Percentiles rank a stretch among this genome's conserved stretches.
Evolutionary conservation across 306 rosid species (phyloP).

Genomic region (Cucurbita argyrosperma): DNA sequence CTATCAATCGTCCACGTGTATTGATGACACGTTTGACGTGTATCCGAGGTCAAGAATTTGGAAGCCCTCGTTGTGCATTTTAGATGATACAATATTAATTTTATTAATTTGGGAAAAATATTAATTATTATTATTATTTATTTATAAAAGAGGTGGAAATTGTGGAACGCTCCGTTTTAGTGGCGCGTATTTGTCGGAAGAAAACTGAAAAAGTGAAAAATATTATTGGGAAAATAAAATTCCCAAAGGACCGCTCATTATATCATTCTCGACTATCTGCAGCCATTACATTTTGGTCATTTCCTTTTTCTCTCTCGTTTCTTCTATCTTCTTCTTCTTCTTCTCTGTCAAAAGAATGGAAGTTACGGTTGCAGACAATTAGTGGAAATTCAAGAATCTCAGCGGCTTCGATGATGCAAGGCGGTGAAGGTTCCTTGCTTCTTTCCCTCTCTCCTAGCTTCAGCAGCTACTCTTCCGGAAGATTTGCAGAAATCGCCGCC

Average conservation of each 20-base stretch:
- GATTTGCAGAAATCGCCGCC: slow-evolving; percentile 51
- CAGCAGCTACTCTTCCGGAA: slow-evolving; percentile 42
- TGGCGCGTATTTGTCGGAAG: slow-evolving; percentile 3
- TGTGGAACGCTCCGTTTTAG: not conserved
- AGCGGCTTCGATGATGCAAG: slow-evolving; percentile 20
- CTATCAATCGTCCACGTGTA: too few species aligned
- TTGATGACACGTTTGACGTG: too few species aligned
- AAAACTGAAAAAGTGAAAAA: not conserved
- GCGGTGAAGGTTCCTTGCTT: slow-evolving; percentile 13
- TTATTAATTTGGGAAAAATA: too few species aligned
- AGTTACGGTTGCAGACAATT: not conserved
- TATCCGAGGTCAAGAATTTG: too few species aligned
- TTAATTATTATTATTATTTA: too few species aligned
- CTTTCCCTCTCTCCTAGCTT: slow-evolving; percentile 61
- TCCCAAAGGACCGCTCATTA: not conserved
- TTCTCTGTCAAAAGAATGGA: not conserved
- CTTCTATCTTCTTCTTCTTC: not conserved
- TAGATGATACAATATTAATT: too few species aligned
- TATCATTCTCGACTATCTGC: not conserved
- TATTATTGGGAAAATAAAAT: not conserved
- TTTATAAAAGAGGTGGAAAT: not conserved
- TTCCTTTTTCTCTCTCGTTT: not conserved
- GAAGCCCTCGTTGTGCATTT: too few species aligned
- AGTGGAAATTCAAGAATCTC: not conserved
- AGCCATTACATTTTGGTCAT: not conserved